Base-by-base conservation (phyloP, 192 early-diverging fungal genomes). In the Chytriomyces hyalinus region DNA sequence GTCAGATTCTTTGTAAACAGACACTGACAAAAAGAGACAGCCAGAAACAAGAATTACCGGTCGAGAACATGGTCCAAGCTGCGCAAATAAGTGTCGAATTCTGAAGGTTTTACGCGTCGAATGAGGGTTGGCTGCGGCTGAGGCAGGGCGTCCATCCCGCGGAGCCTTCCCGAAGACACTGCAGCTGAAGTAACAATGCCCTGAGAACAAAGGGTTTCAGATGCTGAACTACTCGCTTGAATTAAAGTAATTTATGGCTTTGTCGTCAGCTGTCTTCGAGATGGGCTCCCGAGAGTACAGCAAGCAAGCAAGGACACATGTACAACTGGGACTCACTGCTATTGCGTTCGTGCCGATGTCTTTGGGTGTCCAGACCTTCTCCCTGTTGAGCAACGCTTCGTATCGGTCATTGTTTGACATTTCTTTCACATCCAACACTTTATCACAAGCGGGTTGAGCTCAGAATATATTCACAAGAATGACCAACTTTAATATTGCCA, bases 61-160 rank as follows among this genome's bases (percentile, higher is more conserved):
- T 94, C 94, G 75, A 93, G 94, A 0, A 92, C 92, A 6, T 91
- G 90, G 0, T 87, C 80, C 20, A 96, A 89, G 6, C 85, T 84
- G 6, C 88, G 85, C 28, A 95, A 76, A 73, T 99, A 99, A 4
- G 84, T 85, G 65, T 95, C 94, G 87, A 99, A 99, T 73, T 99
- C 96, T 49, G 84, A 78, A 64, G 78, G 67, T 48, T 88, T 89
- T 10, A 96, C 88, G 72, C 88, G 87, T 10, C 89, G 87, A 60
- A 95, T 87, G n/a, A 81, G 73, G 5, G 85, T 87, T 6, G 88
- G 89, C 6, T 89, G 78, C 10, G 91, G 83, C 22, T 86, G 80
- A 10, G 88, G 86, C 66, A 84, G 64, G 6, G 47, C 81, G 28
- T 88, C 87, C 83, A 84, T 81, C n/a, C 79, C 80, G 4, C 36